phyloP scores from a whole-genome alignment of 768 basidiomycete species.

The Xanthoconium stramineum region DNA sequence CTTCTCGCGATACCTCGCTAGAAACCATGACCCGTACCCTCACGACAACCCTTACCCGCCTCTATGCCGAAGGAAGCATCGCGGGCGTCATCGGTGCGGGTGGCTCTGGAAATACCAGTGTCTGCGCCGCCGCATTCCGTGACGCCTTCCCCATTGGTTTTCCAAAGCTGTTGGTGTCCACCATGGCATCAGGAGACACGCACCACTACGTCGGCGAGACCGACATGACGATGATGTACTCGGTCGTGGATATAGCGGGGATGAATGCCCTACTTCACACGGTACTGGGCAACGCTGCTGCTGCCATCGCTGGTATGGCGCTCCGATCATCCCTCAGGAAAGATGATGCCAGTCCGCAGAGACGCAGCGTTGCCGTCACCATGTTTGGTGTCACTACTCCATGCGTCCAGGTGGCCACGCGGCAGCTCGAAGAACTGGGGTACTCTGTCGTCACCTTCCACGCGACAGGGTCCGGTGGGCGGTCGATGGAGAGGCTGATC shows the following conservation, averaged over 20 bases:
- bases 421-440: slow-evolving; percentile 21
- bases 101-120: slow-evolving; percentile 27
- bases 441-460: slow-evolving; percentile 26
- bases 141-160: slow-evolving; percentile 27
- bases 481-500: slow-evolving; percentile 31
- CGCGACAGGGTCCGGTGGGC: slow-evolving; percentile 29
- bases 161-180: slow-evolving; percentile 29
- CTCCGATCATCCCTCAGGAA: slow-evolving; percentile 1
- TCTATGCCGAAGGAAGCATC: slow-evolving; percentile 11
- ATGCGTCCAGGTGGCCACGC: slow-evolving; percentile 19
- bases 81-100: slow-evolving; percentile 22
- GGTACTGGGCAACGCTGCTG: slow-evolving; percentile 26
- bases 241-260: slow-evolving; percentile 28
- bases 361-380: slow-evolving; percentile 17
- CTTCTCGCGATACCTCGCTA: slow-evolving; percentile 11
- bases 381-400: slow-evolving; percentile 30
- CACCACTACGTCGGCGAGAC: slow-evolving; percentile 30
- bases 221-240: slow-evolving; percentile 33
- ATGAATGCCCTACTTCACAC: slow-evolving; percentile 25
- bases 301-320: slow-evolving; percentile 28
- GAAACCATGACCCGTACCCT: slow-evolving; percentile 21
- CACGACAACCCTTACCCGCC: slow-evolving; percentile 13
- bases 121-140: slow-evolving; percentile 23
- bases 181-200: slow-evolving; percentile 29
- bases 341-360: not conserved